phyloP scores from a whole-genome alignment of 1,139 yeast species.

The Taphrina deformans region DNA sequence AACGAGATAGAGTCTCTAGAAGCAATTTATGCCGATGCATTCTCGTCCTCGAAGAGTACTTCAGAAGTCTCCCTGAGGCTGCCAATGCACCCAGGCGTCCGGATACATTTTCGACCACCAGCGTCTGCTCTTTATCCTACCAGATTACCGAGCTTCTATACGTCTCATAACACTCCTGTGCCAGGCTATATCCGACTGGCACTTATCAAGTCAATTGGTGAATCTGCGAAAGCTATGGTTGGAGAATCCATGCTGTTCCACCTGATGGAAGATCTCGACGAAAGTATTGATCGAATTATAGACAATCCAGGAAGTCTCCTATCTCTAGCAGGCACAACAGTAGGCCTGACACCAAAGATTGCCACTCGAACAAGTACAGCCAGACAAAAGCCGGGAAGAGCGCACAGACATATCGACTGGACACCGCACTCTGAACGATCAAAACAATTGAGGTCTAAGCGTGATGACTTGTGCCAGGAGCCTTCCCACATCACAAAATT shows the following conservation, averaged over 20 bases:
- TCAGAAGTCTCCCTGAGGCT: conserved; percentile 37
- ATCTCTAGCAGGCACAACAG: conserved; percentile 43
- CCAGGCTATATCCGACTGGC: conserved; percentile 64
- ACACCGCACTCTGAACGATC: conserved; percentile 9
- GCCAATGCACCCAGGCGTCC: conserved; percentile 38
- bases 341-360: conserved; percentile 26
- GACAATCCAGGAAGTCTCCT: conserved; percentile 73
- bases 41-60: neutral
- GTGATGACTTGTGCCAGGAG: neutral
- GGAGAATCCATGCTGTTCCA: conserved; percentile 72
- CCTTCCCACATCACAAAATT: conserved; percentile 45
- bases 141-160: conserved; percentile 42
- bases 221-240: conserved; percentile 49
- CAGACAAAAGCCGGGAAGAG: neutral
- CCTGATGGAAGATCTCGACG: conserved; percentile 73
- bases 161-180: conserved; percentile 31
- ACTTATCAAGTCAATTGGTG: conserved; percentile 53
- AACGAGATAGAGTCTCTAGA: conserved; percentile 74
- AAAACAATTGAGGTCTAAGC: neutral
- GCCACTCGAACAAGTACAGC: conserved; percentile 20
- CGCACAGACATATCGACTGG: neutral
- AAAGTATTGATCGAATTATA: conserved; percentile 57
- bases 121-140: conserved; percentile 47
- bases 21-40: conserved; percentile 53
- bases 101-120: conserved; percentile 49